phyloP scores from a whole-genome alignment of 768 basidiomycete species.

The Tephrocybe sp. region DNA sequence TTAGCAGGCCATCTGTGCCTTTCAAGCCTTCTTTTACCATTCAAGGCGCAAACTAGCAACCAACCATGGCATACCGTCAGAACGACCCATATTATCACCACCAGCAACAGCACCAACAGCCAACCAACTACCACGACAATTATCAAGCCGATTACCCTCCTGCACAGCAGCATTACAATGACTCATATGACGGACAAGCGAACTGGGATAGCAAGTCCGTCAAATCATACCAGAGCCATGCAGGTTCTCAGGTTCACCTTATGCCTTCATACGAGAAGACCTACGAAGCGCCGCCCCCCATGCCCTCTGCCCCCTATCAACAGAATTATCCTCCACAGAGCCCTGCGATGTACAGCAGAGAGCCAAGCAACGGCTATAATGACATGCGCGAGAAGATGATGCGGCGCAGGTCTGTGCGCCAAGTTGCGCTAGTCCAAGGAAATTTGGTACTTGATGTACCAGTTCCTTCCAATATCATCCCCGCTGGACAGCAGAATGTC shows the following conservation, averaged over 20 bases:
- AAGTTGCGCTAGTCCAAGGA: conserved; percentile 77
- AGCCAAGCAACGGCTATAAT: conserved; percentile 56
- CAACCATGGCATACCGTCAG: conserved; percentile 52
- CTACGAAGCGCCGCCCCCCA: conserved; percentile 40
- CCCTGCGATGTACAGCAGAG: conserved; percentile 43
- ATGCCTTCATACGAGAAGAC: conserved; percentile 57
- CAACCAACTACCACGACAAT: conserved; percentile 18
- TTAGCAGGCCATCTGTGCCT: conserved; percentile 23
- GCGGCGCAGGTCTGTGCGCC: conserved; percentile 74
- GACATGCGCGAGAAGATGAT: conserved; percentile 76
- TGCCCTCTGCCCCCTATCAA: conserved; percentile 53
- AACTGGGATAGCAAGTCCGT: conserved; percentile 52
- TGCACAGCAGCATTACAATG: conserved; percentile 31
- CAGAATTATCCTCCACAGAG: conserved; percentile 63
- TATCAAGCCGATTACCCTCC: conserved; percentile 34
- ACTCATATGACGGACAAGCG: conserved; percentile 36
- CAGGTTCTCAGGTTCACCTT: conserved; percentile 72
- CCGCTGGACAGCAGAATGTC: conserved; percentile 53
- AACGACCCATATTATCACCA: conserved; percentile 50
- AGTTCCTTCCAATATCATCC: conserved; percentile 77
- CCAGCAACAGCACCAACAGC: conserved; percentile 18
- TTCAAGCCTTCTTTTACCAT: conserved; percentile 7
- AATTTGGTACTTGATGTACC: conserved; percentile 84
- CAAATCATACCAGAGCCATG: conserved; percentile 63
- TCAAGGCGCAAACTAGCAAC: background rate